Conservation (phyloP, 2,329 filamentous ascomycete species). For the Bipolaris cookei region DNA sequence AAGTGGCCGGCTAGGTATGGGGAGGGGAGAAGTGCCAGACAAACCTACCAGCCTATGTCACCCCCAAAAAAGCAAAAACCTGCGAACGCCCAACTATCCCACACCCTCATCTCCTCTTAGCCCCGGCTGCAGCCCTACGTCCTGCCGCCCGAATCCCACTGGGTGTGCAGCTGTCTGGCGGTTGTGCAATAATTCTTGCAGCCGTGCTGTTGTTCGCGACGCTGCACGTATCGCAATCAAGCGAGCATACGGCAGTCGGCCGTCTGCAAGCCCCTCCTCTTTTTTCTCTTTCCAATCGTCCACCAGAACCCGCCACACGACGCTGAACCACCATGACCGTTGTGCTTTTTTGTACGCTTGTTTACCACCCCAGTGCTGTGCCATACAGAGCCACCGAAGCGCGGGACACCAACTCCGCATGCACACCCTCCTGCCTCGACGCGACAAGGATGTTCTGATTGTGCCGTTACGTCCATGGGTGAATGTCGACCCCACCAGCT, state of each 20-base stretch:
- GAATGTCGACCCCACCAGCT: slow-evolving; percentile 33
- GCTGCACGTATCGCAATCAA: slow-evolving; percentile 19
- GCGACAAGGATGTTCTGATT: slow-evolving; percentile 32
- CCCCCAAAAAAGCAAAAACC: slow-evolving; percentile 29
- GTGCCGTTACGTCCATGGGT: slow-evolving; percentile 25
- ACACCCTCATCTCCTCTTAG: slow-evolving; percentile 20
- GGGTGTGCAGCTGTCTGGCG: slow-evolving; percentile 17
- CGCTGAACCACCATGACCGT: slow-evolving; percentile 4
- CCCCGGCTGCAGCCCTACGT: slow-evolving; percentile 34
- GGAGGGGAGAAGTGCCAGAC: slow-evolving; percentile 5
- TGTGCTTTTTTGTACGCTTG: slow-evolving; percentile 22
- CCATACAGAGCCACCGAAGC: slow-evolving; percentile 19
- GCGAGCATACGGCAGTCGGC: slow-evolving; percentile 1
- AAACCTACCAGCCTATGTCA: slow-evolving; percentile 7
- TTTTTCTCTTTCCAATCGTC: slow-evolving; percentile 1
- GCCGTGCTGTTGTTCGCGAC: slow-evolving; percentile 20
- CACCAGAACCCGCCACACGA: slow-evolving; percentile 5
- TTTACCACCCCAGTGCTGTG: slow-evolving; percentile 9
- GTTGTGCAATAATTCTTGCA: slow-evolving; percentile 7
- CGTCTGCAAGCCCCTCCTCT: slow-evolving; percentile 1
- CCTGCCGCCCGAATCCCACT: slow-evolving; percentile 19
- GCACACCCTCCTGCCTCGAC: slow-evolving; percentile 25
- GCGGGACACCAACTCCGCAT: slow-evolving; percentile 33
- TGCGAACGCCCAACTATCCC: slow-evolving; percentile 20
- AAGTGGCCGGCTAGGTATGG: slow-evolving; percentile 15